Evolutionary conservation across 805 yeast genomes (phyloP), one percentile per base, ranked within the genome.

Genomic region (Suhomyces prunicola): DNA sequence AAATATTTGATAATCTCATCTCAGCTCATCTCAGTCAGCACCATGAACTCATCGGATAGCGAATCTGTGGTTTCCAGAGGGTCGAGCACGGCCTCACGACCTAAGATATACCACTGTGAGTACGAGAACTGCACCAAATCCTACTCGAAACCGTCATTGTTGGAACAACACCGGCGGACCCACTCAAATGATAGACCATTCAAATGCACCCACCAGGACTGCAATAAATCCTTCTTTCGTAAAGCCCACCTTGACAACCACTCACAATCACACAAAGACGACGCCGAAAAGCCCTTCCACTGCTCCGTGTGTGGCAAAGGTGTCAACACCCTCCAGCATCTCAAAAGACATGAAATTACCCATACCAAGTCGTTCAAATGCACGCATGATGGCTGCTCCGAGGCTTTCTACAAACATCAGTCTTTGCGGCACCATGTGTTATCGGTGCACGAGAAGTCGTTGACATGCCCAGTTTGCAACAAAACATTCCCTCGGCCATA

Each of bases 191-290:
- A 88, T 57, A 78, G 96, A 54, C 96, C 97, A 0, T 91, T 81
- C 63, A 68, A 67, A 36, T 88, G 97, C 67, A 70, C 74, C 5
- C 73, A 72, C 13, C 65, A 69, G 2, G 73, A 68, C 4, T 94
- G 99, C 68, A 74, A 70, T 0, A 82, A 81, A 55, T 67, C 86
- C 0, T 94, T 90, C 63, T 74, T 83, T 15, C 78, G 97, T 50
- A 87, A 86, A 53, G 92, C 91, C 58, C 96, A 91, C 70, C 74
- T 91, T 50, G 79, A 85, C 50, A 90, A 94, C 13, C 97, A 91
- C 66, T 56, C 74, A 50, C 66, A 87, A 23, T 82, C 90, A 17
- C 97, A 92, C 64, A 61, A 73, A 6, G 54, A 55, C 2, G 69
- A 67, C 23, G 76, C 73, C 1, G 80, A 77, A 3, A 88, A 87